Evolutionary conservation across 495 filamentous ascomycete species (phyloP).

Genomic region (Aspergillus carlsbadensis): DNA sequence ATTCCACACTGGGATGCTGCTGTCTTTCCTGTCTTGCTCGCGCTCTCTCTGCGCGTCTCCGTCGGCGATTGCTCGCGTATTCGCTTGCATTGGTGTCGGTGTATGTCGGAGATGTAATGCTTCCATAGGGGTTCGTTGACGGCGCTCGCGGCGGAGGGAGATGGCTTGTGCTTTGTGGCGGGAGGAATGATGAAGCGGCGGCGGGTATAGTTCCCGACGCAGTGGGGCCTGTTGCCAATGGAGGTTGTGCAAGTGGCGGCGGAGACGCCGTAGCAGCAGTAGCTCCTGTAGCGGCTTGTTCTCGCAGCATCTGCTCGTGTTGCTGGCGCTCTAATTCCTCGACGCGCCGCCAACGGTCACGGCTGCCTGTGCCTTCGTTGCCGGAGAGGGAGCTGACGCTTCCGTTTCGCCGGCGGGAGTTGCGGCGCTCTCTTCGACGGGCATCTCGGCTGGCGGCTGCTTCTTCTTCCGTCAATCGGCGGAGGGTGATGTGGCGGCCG

Average conservation of each 20-base stretch:
- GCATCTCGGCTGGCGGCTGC: slow-evolving; percentile 61
- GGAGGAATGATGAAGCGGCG: slow-evolving; percentile 31
- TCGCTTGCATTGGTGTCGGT: slow-evolving; percentile 53
- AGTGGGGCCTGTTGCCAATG: slow-evolving; percentile 10
- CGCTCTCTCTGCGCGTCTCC: slow-evolving; percentile 52
- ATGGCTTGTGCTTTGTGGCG: slow-evolving; percentile 31
- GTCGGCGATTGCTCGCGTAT: slow-evolving; percentile 52
- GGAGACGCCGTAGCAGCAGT: slow-evolving; percentile 5
- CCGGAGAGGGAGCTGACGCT: slow-evolving; percentile 48
- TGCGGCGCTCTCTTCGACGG: slow-evolving; percentile 45
- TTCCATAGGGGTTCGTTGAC: slow-evolving; percentile 42
- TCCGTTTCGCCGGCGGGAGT: slow-evolving; percentile 40
- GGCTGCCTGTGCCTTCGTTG: slow-evolving; percentile 39
- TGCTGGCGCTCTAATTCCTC: slow-evolving; percentile 52
- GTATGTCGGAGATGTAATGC: slow-evolving; percentile 48
- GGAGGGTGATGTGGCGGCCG: slow-evolving; percentile 76
- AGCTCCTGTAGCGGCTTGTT: slow-evolving; percentile 35
- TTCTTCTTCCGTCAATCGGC: slow-evolving; percentile 79
- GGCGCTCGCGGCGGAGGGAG: slow-evolving; percentile 38
- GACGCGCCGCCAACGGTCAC: slow-evolving; percentile 51
- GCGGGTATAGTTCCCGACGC: slow-evolving; percentile 32
- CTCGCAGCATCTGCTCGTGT: slow-evolving; percentile 47
- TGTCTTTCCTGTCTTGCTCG: slow-evolving; percentile 48
- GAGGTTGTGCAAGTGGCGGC: not conserved
- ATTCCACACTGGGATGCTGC: slow-evolving; percentile 40